Percentiles rank a stretch among this genome's conserved stretches.
phyloP scores from a whole-genome alignment of 2,329 filamentous ascomycete species.

The Conoideocrella luteorostrata region DNA sequence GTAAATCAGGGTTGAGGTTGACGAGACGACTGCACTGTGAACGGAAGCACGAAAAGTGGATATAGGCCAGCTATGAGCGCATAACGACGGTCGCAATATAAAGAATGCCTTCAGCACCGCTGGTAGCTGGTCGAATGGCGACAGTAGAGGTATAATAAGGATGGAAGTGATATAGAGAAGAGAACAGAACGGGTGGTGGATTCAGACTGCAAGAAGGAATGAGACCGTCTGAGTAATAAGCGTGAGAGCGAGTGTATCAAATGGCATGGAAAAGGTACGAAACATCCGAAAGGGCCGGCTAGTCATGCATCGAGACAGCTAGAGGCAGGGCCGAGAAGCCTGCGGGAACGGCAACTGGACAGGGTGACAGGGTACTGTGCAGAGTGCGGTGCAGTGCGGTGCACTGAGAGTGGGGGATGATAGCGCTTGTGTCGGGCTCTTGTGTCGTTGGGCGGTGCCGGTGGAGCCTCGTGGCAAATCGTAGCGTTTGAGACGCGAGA shows the following conservation, averaged over 20 bases:
- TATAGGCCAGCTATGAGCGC: conserved; percentile 24
- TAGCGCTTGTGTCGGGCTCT: background rate
- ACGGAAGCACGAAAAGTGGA: background rate
- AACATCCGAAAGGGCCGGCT: background rate
- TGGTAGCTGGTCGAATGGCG: background rate
- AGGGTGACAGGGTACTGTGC: no score
- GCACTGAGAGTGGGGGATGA: background rate
- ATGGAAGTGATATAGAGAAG: background rate
- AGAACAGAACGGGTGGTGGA: no score
- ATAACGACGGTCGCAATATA: conserved; percentile 13
- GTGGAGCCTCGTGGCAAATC: background rate
- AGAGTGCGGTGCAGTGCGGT: no score
- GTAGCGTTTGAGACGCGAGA: no score
- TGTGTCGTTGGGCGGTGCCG: background rate
- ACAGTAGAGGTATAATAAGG: background rate
- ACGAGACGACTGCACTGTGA: background rate
- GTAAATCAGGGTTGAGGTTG: background rate
- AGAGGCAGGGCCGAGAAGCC: no score
- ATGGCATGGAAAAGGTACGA: no score
- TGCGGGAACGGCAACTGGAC: no score
- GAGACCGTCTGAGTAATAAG: no score
- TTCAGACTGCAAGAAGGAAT: no score
- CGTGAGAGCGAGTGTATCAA: no score
- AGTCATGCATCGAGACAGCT: conserved; percentile 3
- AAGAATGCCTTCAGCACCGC: conserved; percentile 1